A percentile compares a stretch with the other conserved stretches of the same genome.
These are phyloP conservation scores for Fusarium sp. DNA, from an alignment of 2,329 filamentous ascomycete genomes.

Conservation along the genomic window DNA sequence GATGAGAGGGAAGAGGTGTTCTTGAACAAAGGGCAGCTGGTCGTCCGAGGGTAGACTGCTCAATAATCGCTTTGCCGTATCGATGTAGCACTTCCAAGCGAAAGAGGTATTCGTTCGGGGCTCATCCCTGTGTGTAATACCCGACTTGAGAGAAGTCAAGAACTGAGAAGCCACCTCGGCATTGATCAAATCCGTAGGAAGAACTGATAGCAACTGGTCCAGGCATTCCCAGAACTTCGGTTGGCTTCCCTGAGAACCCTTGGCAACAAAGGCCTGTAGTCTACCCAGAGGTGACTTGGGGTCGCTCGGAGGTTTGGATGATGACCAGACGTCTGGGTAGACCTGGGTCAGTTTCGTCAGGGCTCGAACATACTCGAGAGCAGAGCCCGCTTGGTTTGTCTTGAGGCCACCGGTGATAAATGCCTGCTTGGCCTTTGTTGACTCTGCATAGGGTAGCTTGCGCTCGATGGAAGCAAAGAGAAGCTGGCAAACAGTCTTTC, in stretches of 20 bases:
- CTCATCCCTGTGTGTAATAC: constrained; percentile 81
- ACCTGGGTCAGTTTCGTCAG: constrained; percentile 73
- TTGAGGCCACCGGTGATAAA: constrained; percentile 81
- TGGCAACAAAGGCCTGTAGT: constrained; percentile 79
- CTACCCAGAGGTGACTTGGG: constrained; percentile 67
- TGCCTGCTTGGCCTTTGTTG: constrained; percentile 64
- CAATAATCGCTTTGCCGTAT: constrained; percentile 67
- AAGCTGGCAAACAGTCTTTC: constrained; percentile 64
- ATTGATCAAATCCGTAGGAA: constrained; percentile 61
- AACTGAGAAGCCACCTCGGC: constrained; percentile 69
- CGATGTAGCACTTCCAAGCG: constrained; percentile 83
- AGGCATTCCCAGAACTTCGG: constrained; percentile 80
- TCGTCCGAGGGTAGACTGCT: constrained; percentile 59
- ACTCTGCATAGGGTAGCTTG: constrained; percentile 60
- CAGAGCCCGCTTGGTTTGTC: constrained; percentile 78
- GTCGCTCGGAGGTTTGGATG: constrained; percentile 54
- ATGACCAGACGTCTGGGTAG: constrained; percentile 80
- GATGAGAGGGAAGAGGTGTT: constrained; percentile 66
- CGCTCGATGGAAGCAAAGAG: constrained; percentile 62
- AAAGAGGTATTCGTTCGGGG: constrained; percentile 73
- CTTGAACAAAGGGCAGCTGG: constrained; percentile 59
- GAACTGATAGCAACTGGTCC: constrained; percentile 69
- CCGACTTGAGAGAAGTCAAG: constrained; percentile 75
- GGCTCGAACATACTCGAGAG: constrained; percentile 75
- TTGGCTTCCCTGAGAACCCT: constrained; percentile 84